Percentiles rank a stretch among this genome's conserved stretches.
These are phyloP conservation scores for Tetrastigma voinierianum DNA, from an alignment of 164 flowering plant species.

Conservation along the genomic window DNA sequence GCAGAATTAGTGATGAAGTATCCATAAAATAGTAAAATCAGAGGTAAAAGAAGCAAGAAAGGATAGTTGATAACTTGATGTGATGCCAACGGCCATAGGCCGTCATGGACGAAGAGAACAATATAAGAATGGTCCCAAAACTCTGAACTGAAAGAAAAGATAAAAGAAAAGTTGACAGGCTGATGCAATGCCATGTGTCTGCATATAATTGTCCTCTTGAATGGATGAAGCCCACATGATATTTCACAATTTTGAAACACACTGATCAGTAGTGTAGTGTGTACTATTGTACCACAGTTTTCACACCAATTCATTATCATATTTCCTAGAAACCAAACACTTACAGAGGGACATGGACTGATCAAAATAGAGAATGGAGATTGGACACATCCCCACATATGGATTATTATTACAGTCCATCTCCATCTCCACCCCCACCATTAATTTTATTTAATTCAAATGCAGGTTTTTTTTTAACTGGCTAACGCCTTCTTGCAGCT, in stretches of 20 bases:
- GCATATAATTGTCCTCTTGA: not conserved
- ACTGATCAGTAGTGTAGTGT: too few species aligned
- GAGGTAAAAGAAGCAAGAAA: not conserved
- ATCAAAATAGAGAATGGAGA: not conserved
- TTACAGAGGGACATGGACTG: not conserved
- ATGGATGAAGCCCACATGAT: not conserved
- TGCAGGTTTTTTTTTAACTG: not conserved
- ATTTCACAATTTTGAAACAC: not conserved
- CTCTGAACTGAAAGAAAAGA: not conserved
- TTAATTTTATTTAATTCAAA: not conserved
- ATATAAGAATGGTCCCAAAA: not conserved
- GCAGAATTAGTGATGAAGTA: too few species aligned
- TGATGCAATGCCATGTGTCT: not conserved
- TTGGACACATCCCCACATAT: not conserved
- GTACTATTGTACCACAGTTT: too few species aligned
- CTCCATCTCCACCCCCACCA: too few species aligned
- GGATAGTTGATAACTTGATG: conserved; percentile 1
- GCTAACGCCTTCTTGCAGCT: conserved; percentile 75
- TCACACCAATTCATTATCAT: not conserved
- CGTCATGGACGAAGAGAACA: too few species aligned
- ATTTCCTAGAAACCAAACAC: not conserved
- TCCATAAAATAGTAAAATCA: not conserved
- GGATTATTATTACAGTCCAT: not conserved
- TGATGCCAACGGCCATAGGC: not conserved
- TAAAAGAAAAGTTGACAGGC: not conserved